Evolutionary conservation across 2,329 filamentous ascomycete genomes (phyloP).

Genomic region (Colletotrichum magnum): DNA sequence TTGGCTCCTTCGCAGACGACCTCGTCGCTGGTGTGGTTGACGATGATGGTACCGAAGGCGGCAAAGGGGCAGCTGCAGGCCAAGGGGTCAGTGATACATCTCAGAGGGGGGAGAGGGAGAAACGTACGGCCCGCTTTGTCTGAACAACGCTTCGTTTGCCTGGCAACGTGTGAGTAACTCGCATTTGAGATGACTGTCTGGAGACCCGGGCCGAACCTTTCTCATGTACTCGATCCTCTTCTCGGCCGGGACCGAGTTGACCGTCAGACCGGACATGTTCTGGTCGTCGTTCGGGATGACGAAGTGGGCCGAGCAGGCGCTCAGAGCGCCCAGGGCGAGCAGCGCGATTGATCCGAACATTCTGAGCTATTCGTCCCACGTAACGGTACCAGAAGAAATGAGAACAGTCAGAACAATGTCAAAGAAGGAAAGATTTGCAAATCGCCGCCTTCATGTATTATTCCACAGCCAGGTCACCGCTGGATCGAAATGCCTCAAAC

Average conservation of each 20-base stretch:
- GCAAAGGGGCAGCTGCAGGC: constrained; percentile 60
- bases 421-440: too few species aligned
- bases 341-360: constrained; percentile 6
- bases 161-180: neutral
- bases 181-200: accelerated
- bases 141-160: constrained; percentile 28
- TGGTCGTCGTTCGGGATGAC: constrained; percentile 35
- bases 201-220: neutral
- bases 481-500: neutral
- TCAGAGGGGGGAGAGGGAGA: too few species aligned
- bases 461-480: neutral
- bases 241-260: constrained; percentile 26
- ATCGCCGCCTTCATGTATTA: neutral
- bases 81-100: neutral
- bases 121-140: constrained; percentile 32
- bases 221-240: constrained; percentile 34
- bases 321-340: neutral
- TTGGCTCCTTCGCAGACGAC: constrained; percentile 33
- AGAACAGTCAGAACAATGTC: neutral
- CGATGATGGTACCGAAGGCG: constrained; percentile 68
- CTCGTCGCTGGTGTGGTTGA: constrained; percentile 67
- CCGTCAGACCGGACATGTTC: constrained; percentile 31
- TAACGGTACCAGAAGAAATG: neutral
- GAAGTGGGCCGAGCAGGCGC: constrained; percentile 9
- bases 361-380: neutral